Evolutionary conservation across 2,329 filamentous ascomycete species (phyloP), one percentile per base, ranked within the genome.

Genomic region (Pseudogymnoascus sp.): DNA sequence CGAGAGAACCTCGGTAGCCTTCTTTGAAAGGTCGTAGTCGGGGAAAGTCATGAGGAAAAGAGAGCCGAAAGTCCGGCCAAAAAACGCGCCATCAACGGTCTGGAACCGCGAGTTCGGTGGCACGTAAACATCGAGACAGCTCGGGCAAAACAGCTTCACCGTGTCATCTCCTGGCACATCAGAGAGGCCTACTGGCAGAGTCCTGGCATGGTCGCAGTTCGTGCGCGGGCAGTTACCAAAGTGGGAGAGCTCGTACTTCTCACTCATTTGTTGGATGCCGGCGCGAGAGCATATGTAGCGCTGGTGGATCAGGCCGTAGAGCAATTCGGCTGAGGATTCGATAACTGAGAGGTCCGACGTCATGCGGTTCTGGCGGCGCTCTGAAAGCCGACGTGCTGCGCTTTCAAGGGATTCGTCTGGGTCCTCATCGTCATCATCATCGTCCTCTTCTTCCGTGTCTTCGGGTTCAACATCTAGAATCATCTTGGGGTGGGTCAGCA

Each of bases 31-130:
- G 68, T 97, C 92, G 71, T 97, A 89, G 72, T 99, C 94, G 36
- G 94, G 93, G 75, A 97, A 99, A 39, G 93, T 99, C 80, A 99
- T 93, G 73, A 99, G 91, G 78, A 99, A 99, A 63, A 99, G 85
- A 50, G 92, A 92, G 64, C 92, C 92, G 74, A 99, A 99, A 0
- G 94, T 99, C 60, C 94, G 93, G 57, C 94, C 94, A 71, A 99
- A 99, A 79, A 97, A 99, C 54, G 94, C 94, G 60, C 94, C 94
- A 68, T 99, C 94, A 35, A 99, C 94, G 2, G 91, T 93, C 75
- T 97, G 94, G 73, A 97, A 99, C 17, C 94, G 86, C 71, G 91
- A 96, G 79, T 97, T 99, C 40, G 94, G 94, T 3, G 94, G 94
- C 0, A 94, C 94, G 75, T 97, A 99, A 70, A 97, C 90, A 73